Evolutionary conservation across 257 asterid genomes (phyloP), one percentile per base, ranked within the genome.

Genomic region (Coffea eugenioides): DNA sequence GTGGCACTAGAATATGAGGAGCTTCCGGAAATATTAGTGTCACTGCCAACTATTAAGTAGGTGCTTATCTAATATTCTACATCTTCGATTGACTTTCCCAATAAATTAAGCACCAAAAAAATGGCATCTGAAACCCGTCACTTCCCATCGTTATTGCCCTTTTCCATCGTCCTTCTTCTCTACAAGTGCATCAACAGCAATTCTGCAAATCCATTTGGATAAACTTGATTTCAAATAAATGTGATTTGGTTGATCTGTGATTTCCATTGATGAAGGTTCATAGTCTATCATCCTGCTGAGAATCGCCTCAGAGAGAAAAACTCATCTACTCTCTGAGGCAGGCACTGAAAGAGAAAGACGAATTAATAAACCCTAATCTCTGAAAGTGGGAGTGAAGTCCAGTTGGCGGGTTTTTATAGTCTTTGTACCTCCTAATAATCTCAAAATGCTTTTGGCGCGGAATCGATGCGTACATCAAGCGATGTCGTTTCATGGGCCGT

Each of bases 251-350:
- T 76, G 84, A 6, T 82, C 88, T 25, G 56, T 14, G n/a, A 86
- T 87, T 6, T 88, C 90, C 94, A 90, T 90, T 81, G 83, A 77
- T 46, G 90, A 85, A 41, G 82, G 25, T 71, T 90, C 92, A 46
- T 57, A 69, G 77, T 80, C 86, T 20, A 73, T 70, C 84, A 81
- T 79, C 80, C 86, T 79, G 77, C 80, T 79, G 69, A 80, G 81
- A 15, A 81, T 78, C 73, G 73, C 74, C 80, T 87, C 85, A 25
- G 74, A 61, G 49, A 87, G 86, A 78, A 83, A n/a, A 82, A 9
- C 73, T 71, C 69, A 46, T 79, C 8, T 62, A 14, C 13, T 31
- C 34, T 31, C 34, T 48, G 20, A 54, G 23, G 10, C 18, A 57
- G 20, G n/a, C 2, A 18, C 16, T 56, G 51, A 39, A 69, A 74